These are phyloP conservation scores for Raphanus hybrid DNA, from an alignment of 441 rosid genomes.

Conservation along the genomic window DNA sequence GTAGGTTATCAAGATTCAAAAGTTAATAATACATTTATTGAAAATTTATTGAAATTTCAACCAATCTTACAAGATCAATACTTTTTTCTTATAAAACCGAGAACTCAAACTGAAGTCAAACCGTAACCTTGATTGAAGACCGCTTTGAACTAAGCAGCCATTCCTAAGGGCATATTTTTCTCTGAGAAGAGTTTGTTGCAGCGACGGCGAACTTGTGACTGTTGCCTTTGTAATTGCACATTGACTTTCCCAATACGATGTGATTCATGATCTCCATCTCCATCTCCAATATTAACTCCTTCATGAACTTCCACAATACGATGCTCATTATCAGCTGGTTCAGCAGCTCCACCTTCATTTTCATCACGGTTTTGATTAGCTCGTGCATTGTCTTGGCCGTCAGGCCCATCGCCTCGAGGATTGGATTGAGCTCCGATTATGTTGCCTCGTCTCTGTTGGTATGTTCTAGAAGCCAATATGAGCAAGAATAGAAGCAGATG, in stretches of 20 bases:
- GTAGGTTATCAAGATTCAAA: too few relatives aligned
- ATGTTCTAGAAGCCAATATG: not conserved
- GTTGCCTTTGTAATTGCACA: not conserved
- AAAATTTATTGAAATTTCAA: too few relatives aligned
- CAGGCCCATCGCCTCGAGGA: slow-evolving; percentile 1
- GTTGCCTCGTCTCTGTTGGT: slow-evolving; percentile 1
- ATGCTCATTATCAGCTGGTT: not conserved
- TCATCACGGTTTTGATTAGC: not conserved
- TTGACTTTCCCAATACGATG: not conserved
- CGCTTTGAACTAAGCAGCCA: too few relatives aligned
- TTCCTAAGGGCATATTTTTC: too few relatives aligned
- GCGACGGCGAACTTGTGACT: slow-evolving; percentile 1
- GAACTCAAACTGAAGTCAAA: too few relatives aligned
- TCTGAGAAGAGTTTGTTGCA: too few relatives aligned
- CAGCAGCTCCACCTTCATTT: not conserved
- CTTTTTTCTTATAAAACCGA: too few relatives aligned
- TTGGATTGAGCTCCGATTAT: not conserved
- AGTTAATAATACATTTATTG: too few relatives aligned
- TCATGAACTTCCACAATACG: not conserved
- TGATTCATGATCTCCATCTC: not conserved
- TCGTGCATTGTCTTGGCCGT: slow-evolving; percentile 7
- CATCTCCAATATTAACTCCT: not conserved
- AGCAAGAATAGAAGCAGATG: not conserved
- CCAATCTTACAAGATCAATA: too few relatives aligned
- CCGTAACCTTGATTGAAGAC: too few relatives aligned